Conservation (phyloP, 2,329 filamentous ascomycete genomes). For the Fusarium coffeatum region DNA sequence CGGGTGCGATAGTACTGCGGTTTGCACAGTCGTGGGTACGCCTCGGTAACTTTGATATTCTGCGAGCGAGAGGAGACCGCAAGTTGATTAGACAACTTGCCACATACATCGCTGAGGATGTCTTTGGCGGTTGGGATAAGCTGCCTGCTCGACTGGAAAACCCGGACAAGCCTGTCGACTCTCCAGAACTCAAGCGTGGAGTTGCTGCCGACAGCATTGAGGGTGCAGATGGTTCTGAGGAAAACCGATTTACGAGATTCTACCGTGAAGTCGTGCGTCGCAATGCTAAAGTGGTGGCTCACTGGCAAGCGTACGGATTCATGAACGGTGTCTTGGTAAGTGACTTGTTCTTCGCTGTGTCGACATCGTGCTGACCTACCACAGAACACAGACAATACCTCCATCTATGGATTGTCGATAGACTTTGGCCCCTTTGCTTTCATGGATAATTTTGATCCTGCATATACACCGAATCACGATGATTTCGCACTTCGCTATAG, state of each 20-base stretch:
- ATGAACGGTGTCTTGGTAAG: conserved; percentile 88
- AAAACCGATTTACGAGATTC: conserved; percentile 88
- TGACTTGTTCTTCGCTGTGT: neutral
- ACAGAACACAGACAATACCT: conserved; percentile 95
- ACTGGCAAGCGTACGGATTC: conserved; percentile 99
- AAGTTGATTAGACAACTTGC: conserved; percentile 78
- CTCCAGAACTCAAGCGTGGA: conserved; percentile 60
- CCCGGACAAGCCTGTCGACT: conserved; percentile 60
- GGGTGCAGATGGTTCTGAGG: conserved; percentile 73
- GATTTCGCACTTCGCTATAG: conserved; percentile 88
- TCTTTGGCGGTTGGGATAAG: conserved; percentile 88
- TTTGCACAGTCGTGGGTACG: conserved; percentile 94
- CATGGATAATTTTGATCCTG: conserved; percentile 94
- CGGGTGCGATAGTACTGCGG: conserved; percentile 90
- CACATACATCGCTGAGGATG: conserved; percentile 87
- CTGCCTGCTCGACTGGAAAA: conserved; percentile 72
- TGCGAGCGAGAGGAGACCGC: conserved; percentile 83
- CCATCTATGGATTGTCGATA: conserved; percentile 86
- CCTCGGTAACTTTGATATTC: conserved; percentile 96
- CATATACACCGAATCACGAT: conserved; percentile 97
- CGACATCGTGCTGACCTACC: conserved; percentile 35
- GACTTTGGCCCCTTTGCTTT: conserved; percentile 98
- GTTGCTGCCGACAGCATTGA: conserved; percentile 70
- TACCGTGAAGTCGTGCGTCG: conserved; percentile 88
- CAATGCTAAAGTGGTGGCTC: conserved; percentile 88